phyloP scores from a whole-genome alignment of 2,329 filamentous ascomycete species.

The Neofusicoccum kwambonambiense region DNA sequence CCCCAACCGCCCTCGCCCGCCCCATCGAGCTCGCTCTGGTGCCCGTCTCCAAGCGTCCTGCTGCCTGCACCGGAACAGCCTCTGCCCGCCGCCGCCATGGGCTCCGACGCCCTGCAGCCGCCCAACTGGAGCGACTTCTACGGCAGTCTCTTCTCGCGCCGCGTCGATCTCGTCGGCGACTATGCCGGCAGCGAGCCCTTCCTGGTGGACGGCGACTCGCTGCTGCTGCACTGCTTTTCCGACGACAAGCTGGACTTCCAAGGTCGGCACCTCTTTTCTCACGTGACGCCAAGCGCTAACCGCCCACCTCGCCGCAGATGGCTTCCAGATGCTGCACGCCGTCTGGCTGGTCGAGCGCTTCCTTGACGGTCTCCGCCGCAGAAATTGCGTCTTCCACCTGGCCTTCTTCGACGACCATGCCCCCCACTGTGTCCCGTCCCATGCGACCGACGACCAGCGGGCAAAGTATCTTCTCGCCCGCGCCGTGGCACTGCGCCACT shows the following conservation, averaged over 20 bases:
- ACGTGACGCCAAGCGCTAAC: slow-evolving; percentile 3
- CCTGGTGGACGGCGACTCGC: slow-evolving; percentile 69
- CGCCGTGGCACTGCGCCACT: slow-evolving; percentile 63
- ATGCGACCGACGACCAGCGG: slow-evolving; percentile 31
- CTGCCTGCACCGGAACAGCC: too few relatives aligned
- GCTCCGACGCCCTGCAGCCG: neutral
- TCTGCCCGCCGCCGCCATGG: neutral
- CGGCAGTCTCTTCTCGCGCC: slow-evolving; percentile 35
- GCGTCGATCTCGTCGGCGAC: slow-evolving; percentile 63
- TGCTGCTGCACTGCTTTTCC: slow-evolving; percentile 65
- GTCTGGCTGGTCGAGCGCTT: slow-evolving; percentile 68
- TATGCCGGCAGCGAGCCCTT: slow-evolving; percentile 74
- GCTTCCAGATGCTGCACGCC: slow-evolving; percentile 71
- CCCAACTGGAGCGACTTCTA: slow-evolving; percentile 21
- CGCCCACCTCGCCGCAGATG: slow-evolving; percentile 31
- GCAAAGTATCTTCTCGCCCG: slow-evolving; percentile 63
- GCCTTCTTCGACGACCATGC: slow-evolving; percentile 64
- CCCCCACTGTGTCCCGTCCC: slow-evolving; percentile 55
- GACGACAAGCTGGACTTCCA: slow-evolving; percentile 64
- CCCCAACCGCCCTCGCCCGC: too few relatives aligned
- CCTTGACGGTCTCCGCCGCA: slow-evolving; percentile 57
- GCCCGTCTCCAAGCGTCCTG: too few relatives aligned
- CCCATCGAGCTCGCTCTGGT: too few relatives aligned
- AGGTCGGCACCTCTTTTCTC: slow-evolving; percentile 32
- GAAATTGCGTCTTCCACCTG: slow-evolving; percentile 70